A percentile compares a stretch with the other conserved stretches of the same genome.
Evolutionary conservation across 1,284 basidiomycete species (phyloP).

Genomic region (Meira nashicola): DNA sequence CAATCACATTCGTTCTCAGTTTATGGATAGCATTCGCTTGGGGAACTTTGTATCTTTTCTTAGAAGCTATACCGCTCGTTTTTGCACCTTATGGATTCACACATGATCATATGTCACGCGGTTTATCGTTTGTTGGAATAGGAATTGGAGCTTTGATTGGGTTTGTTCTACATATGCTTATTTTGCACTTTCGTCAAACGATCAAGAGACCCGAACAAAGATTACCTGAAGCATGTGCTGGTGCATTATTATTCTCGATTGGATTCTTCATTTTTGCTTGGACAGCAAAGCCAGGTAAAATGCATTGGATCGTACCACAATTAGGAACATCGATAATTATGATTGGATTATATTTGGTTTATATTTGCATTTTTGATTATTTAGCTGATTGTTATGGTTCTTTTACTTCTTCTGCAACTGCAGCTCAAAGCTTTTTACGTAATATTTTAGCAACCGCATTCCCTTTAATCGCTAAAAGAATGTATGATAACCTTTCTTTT

Average conservation of each 20-base stretch:
- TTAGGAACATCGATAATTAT: conserved; percentile 23
- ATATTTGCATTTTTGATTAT: conserved; percentile 22
- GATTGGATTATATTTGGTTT: conserved; percentile 48
- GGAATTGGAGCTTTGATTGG: conserved; percentile 57
- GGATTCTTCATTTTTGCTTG: conserved; percentile 42
- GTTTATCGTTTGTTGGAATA: conserved; percentile 30
- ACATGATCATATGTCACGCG: conserved; percentile 15
- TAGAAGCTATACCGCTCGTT: conserved; percentile 44
- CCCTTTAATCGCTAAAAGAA: not conserved
- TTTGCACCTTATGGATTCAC: conserved; percentile 62
- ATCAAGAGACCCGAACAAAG: conserved; percentile 52
- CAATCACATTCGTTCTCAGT: conserved; percentile 62
- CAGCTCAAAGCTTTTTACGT: conserved; percentile 70
- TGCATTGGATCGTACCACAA: conserved; percentile 13
- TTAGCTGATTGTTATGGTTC: conserved; percentile 44
- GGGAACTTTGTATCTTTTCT: conserved; percentile 48
- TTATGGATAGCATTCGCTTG: conserved; percentile 48
- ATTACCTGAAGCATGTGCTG: conserved; percentile 54
- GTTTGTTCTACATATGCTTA: conserved; percentile 28
- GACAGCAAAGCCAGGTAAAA: conserved; percentile 40
- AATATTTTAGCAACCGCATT: conserved; percentile 40
- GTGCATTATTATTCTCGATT: conserved; percentile 26
- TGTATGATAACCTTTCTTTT: conserved; percentile 63
- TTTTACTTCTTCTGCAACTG: conserved; percentile 72
- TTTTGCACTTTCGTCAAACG: conserved; percentile 55